Evolutionary conservation across 164 flowering plant genomes (phyloP), one percentile per base, ranked within the genome.

Genomic region (Hamamelis virginiana): DNA sequence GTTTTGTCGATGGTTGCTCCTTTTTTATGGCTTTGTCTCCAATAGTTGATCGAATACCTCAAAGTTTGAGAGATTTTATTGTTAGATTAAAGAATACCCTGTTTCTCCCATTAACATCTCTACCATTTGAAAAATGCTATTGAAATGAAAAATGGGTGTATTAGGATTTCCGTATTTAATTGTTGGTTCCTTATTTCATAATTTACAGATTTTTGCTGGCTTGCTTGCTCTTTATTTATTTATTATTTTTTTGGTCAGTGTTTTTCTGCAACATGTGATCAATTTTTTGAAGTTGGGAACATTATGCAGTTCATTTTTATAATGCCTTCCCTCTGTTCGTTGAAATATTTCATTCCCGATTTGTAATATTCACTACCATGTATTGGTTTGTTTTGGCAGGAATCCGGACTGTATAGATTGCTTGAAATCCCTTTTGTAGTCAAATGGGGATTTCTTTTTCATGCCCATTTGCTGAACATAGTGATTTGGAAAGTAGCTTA

Each of bases 371-470:
- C 3, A 68, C n/a, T 14, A 21, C 19, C 5, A 33, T 64, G 26
- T 27, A 1, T 64, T 62, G 28, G 15, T 47, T 60, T 51, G 46
- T 71, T 71, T 71, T 51, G 60, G 41, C 77, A 77, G 80, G 72
- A 72, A 52, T 28, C 28, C 11, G 27, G 25, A 38, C 26, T 16
- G 1, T 4, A 41, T 15, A 67, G 46, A 62, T 33, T 65, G 50
- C 28, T 26, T 33, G 65, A 61, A 41, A 65, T 43, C 44, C 41
- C 69, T 66, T 64, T 41, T 64, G 44, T 26, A 65, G 57, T 79
- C 59, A 69, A 74, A 92, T 90, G 97, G 97, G 94, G 66, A 56
- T 83, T 28, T 47, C 80, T 21, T 76, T 74, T 73, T 87, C 94
- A 41, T 85, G 88, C 64, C 89, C 86, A n/a, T 81, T 85, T 44